Evolutionary conservation across 2,329 filamentous ascomycete species (phyloP).

Genomic region (Volutella citrinella): DNA sequence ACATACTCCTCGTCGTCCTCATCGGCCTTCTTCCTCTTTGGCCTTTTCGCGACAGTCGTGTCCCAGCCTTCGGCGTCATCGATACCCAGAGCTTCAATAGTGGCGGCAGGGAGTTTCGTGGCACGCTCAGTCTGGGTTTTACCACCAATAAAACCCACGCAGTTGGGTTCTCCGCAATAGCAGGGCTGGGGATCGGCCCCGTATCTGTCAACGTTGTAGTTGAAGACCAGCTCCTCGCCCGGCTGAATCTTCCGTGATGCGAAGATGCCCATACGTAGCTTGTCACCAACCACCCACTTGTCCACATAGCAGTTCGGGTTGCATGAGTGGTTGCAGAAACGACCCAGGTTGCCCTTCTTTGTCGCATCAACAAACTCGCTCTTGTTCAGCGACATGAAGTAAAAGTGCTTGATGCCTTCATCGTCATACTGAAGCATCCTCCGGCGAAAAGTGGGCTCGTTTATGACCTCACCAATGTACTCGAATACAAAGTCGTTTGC

Average conservation of each 20-base stretch:
- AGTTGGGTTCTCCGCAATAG: slow-evolving; percentile 93
- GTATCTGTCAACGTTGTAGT: slow-evolving; percentile 99
- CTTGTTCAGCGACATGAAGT: slow-evolving; percentile 98
- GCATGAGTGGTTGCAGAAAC: slow-evolving; percentile 99
- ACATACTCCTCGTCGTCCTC: slow-evolving; percentile 97
- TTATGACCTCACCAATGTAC: slow-evolving; percentile 98
- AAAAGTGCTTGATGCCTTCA: slow-evolving; percentile 98
- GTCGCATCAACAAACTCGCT: slow-evolving; percentile 97
- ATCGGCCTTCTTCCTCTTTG: slow-evolving; percentile 84
- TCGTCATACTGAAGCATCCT: slow-evolving; percentile 93
- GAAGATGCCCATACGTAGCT: slow-evolving; percentile 98
- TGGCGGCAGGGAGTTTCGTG: slow-evolving; percentile 84
- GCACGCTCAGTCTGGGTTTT: slow-evolving; percentile 96
- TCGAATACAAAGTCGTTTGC: slow-evolving; percentile 94
- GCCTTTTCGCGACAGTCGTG: slow-evolving; percentile 82
- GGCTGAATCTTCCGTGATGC: slow-evolving; percentile 78
- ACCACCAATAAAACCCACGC: slow-evolving; percentile 93
- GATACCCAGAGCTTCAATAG: slow-evolving; percentile 93
- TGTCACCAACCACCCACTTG: slow-evolving; percentile 98
- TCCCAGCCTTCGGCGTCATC: slow-evolving; percentile 93
- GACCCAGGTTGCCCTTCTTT: slow-evolving; percentile 90
- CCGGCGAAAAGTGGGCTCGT: slow-evolving; percentile 81
- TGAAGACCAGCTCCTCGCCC: slow-evolving; percentile 95
- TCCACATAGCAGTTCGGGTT: slow-evolving; percentile 99
- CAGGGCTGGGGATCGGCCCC: slow-evolving; percentile 95